Evolutionary conservation across 2,329 filamentous ascomycete genomes (phyloP).

Genomic region (Ceratocystiopsis minuta): DNA sequence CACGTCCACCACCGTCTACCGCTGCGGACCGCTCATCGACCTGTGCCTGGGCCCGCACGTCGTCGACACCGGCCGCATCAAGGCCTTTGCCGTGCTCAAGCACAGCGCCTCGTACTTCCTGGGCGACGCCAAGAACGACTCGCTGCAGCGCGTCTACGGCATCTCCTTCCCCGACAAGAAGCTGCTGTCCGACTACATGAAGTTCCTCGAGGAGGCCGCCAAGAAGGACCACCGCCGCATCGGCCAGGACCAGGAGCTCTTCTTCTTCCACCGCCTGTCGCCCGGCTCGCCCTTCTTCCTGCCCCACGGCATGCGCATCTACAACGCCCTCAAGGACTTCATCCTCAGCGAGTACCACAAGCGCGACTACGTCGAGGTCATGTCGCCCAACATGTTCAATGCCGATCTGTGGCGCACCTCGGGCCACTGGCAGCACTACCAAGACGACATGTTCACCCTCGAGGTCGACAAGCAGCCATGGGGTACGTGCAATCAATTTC

Average conservation of each 20-base stretch:
- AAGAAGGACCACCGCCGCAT: constrained; percentile 92
- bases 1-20: constrained; percentile 83
- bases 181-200: constrained; percentile 78
- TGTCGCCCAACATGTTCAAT: constrained; percentile 94
- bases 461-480: constrained; percentile 54
- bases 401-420: constrained; percentile 84
- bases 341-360: constrained; percentile 80
- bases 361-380: constrained; percentile 86
- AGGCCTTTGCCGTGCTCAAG: constrained; percentile 87
- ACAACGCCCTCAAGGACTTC: constrained; percentile 38
- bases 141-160: constrained; percentile 88
- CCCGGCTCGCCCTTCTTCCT: constrained; percentile 86
- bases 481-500: constrained; percentile 6
- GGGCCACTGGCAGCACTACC: constrained; percentile 85
- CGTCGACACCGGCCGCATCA: constrained; percentile 80
- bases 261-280: constrained; percentile 91
- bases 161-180: constrained; percentile 95
- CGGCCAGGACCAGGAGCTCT: constrained; percentile 87
- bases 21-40: constrained; percentile 86
- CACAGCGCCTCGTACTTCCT: constrained; percentile 58
- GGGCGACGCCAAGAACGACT: constrained; percentile 84
- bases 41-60: constrained; percentile 91
- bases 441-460: constrained; percentile 77
- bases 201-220: constrained; percentile 92
- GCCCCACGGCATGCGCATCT: constrained; percentile 47